A percentile compares a stretch with the other conserved stretches of the same genome.
Evolutionary conservation across 1,284 basidiomycete genomes (phyloP).

Genomic region (Athelia sp.): DNA sequence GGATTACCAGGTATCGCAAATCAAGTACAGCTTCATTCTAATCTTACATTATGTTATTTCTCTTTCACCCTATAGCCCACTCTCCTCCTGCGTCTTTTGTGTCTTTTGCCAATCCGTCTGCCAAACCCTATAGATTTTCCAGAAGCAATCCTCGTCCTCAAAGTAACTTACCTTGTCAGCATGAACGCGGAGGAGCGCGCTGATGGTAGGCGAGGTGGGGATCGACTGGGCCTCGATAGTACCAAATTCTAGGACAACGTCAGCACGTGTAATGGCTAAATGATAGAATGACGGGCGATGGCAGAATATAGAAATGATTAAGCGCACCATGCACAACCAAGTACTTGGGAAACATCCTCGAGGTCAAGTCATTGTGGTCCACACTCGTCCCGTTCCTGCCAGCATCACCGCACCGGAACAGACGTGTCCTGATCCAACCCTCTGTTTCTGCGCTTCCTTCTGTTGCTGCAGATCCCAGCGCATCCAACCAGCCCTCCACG

Average conservation of each 20-base stretch:
- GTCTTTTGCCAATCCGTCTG: too few species aligned
- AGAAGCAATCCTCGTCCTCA: conserved; percentile 25
- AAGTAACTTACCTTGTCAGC: conserved; percentile 1
- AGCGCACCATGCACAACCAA: conserved; percentile 34
- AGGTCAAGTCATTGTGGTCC: conserved; percentile 20
- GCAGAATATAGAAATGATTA: neutral
- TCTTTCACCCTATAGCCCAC: too few species aligned
- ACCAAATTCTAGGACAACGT: too few species aligned
- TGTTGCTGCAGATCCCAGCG: conserved; percentile 7
- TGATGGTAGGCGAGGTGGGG: conserved; percentile 5
- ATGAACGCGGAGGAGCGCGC: conserved; percentile 5
- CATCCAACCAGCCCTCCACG: conserved; percentile 22
- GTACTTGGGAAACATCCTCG: conserved; percentile 26
- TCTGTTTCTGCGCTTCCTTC: conserved; percentile 16
- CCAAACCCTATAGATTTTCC: conserved; percentile 30
- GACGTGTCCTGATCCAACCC: conserved; percentile 34
- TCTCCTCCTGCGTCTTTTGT: too few species aligned
- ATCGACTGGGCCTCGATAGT: too few species aligned
- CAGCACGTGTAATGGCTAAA: neutral
- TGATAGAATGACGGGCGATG: neutral
- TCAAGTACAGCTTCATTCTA: too few species aligned
- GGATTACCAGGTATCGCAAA: too few species aligned
- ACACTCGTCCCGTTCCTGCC: conserved; percentile 27
- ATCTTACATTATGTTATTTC: too few species aligned
- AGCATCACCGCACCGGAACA: conserved; percentile 32